Evolutionary conservation across 331 rosid genomes (phyloP).

Genomic region (Malus hybrid): DNA sequence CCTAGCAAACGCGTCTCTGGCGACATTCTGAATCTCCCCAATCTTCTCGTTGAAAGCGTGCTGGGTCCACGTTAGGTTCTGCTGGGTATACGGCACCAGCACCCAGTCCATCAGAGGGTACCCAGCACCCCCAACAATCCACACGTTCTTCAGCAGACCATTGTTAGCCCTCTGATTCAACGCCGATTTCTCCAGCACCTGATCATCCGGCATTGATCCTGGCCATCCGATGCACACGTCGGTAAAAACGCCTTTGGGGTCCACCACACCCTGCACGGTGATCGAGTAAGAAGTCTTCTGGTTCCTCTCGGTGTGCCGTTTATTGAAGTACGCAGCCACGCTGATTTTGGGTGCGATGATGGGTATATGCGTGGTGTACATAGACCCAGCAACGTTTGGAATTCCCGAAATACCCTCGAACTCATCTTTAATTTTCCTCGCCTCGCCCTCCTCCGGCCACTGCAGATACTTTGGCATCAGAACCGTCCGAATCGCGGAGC

Average conservation of each 20-base stretch:
- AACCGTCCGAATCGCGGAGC: constrained; percentile 69
- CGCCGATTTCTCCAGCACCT: constrained; percentile 69
- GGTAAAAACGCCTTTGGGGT: constrained; percentile 62
- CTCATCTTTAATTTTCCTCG: constrained; percentile 45
- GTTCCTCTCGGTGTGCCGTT: constrained; percentile 83
- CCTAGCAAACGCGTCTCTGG: constrained; percentile 67
- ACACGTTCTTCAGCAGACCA: constrained; percentile 63
- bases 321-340: constrained; percentile 77
- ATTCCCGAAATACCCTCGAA: constrained; percentile 69
- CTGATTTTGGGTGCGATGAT: constrained; percentile 89
- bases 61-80: constrained; percentile 74
- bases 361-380: constrained; percentile 86
- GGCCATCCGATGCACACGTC: constrained; percentile 98
- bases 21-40: constrained; percentile 59
- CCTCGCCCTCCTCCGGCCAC: constrained; percentile 64
- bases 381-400: constrained; percentile 78
- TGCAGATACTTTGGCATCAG: constrained; percentile 77
- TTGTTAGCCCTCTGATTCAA: constrained; percentile 62
- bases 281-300: constrained; percentile 82
- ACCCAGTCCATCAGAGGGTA: constrained; percentile 89
- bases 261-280: constrained; percentile 66
- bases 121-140: constrained; percentile 76
- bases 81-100: constrained; percentile 74
- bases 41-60: constrained; percentile 66
- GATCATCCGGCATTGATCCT: constrained; percentile 89